Percentiles rank a stretch among this genome's conserved stretches.
Conservation (phyloP, 1,284 basidiomycete species). For the Malassezia arunalokei region DNA sequence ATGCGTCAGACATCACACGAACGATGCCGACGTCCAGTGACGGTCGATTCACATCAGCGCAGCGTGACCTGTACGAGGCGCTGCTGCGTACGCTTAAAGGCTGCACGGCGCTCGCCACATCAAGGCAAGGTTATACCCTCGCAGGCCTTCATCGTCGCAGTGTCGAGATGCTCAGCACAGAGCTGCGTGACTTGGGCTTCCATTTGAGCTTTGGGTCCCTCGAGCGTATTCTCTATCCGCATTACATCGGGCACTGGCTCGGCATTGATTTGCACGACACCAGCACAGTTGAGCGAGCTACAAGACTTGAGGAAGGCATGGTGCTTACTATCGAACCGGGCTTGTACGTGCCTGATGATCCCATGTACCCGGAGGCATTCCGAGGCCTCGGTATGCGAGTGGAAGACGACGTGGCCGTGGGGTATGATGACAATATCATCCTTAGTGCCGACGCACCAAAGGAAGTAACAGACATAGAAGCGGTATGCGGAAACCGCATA, state of each 20-base stretch:
- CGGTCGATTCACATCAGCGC: slow-evolving; percentile 58
- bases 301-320: slow-evolving; percentile 26
- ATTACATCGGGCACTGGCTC: slow-evolving; percentile 72
- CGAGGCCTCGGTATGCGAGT: slow-evolving; percentile 41
- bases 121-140: slow-evolving; percentile 53
- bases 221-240: slow-evolving; percentile 68
- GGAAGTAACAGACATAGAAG: slow-evolving; percentile 42
- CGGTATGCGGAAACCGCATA: slow-evolving; percentile 19
- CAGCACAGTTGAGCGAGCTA: slow-evolving; percentile 26
- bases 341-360: slow-evolving; percentile 37
- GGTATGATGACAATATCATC: slow-evolving; percentile 22
- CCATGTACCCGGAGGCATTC: slow-evolving; percentile 30
- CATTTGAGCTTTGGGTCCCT: slow-evolving; percentile 55
- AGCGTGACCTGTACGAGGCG: slow-evolving; percentile 75
- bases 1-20: slow-evolving; percentile 91
- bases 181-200: slow-evolving; percentile 70
- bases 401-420: slow-evolving; percentile 42
- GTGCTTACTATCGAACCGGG: slow-evolving; percentile 43
- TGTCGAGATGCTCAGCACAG: slow-evolving; percentile 58
- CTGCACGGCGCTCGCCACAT: slow-evolving; percentile 52
- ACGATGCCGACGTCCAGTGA: slow-evolving; percentile 61
- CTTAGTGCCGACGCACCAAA: slow-evolving; percentile 32
- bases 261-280: slow-evolving; percentile 54
- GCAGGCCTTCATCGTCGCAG: slow-evolving; percentile 69
- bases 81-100: slow-evolving; percentile 65